Evolutionary conservation across 2,329 filamentous ascomycete genomes (phyloP).

Genomic region (Neophaeococcomyces aloes): DNA sequence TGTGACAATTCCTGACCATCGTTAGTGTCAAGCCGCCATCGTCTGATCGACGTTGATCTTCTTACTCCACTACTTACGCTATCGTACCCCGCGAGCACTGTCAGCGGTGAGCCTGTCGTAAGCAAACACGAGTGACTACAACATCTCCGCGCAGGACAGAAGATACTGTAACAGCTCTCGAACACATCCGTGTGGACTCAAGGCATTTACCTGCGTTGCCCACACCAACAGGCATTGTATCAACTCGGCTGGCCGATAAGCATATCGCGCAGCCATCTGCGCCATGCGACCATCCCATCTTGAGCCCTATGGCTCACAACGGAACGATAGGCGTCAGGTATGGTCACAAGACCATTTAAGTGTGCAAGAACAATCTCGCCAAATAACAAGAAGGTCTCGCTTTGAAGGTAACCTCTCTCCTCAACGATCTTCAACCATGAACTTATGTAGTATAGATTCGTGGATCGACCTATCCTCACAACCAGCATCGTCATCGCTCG

Average conservation of each 20-base stretch:
- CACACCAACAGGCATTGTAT: background rate
- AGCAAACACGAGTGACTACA: too few relatives aligned
- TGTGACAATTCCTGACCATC: too few relatives aligned
- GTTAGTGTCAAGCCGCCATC: too few relatives aligned
- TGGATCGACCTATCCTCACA: slow-evolving; percentile 93
- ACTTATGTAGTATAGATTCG: slow-evolving; percentile 57
- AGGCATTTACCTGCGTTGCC: too few relatives aligned
- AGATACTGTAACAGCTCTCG: too few relatives aligned
- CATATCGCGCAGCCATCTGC: background rate
- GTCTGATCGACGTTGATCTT: too few relatives aligned
- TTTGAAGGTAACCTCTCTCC: slow-evolving; percentile 18
- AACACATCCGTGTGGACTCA: too few relatives aligned
- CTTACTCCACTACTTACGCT: too few relatives aligned
- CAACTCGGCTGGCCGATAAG: background rate
- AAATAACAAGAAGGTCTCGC: slow-evolving; percentile 15
- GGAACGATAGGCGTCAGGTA: slow-evolving; percentile 12
- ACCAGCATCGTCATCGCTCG: slow-evolving; percentile 85
- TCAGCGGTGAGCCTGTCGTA: slow-evolving; percentile 15
- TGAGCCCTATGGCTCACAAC: slow-evolving; percentile 14
- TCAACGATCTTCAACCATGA: slow-evolving; percentile 24
- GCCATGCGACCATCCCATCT: slow-evolving; percentile 17
- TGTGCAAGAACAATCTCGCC: slow-evolving; percentile 5
- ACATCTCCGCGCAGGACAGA: too few relatives aligned
- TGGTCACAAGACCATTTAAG: slow-evolving; percentile 9
- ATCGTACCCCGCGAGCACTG: background rate